These are phyloP conservation scores for Apostasia ramifera DNA, from an alignment of 106 monocot genomes.

Conservation along the genomic window DNA sequence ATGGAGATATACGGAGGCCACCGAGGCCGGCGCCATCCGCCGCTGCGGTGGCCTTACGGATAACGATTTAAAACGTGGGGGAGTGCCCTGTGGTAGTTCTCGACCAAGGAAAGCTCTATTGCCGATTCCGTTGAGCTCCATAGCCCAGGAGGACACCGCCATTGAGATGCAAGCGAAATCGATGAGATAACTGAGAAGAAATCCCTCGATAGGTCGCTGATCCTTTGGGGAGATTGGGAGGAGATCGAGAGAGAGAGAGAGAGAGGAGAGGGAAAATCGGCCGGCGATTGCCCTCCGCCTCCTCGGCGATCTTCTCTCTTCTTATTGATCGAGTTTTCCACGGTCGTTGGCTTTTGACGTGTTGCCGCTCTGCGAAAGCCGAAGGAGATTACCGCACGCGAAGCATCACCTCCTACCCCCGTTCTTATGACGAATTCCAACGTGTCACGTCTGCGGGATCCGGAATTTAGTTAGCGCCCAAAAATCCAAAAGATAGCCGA, in stretches of 20 bases:
- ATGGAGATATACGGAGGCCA: background rate
- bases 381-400: background rate
- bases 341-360: too few relatives aligned
- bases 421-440: background rate
- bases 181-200: background rate
- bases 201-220: background rate
- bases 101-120: background rate
- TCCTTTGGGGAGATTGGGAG: background rate
- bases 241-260: too few relatives aligned
- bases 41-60: background rate
- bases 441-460: background rate
- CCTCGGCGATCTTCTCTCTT: too few relatives aligned
- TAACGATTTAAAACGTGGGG: background rate
- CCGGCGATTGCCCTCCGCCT: too few relatives aligned
- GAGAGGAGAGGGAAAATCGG: too few relatives aligned
- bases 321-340: too few relatives aligned
- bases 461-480: background rate
- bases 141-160: background rate
- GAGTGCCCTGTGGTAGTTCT: background rate
- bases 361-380: too few relatives aligned
- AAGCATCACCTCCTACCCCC: too few relatives aligned
- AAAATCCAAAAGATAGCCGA: too few relatives aligned
- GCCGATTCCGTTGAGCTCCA: background rate
- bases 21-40: background rate
- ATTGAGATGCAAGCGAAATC: background rate